Base-by-base conservation (phyloP, 257 asterid genomes). In the Thymus quinquecostatus region DNA sequence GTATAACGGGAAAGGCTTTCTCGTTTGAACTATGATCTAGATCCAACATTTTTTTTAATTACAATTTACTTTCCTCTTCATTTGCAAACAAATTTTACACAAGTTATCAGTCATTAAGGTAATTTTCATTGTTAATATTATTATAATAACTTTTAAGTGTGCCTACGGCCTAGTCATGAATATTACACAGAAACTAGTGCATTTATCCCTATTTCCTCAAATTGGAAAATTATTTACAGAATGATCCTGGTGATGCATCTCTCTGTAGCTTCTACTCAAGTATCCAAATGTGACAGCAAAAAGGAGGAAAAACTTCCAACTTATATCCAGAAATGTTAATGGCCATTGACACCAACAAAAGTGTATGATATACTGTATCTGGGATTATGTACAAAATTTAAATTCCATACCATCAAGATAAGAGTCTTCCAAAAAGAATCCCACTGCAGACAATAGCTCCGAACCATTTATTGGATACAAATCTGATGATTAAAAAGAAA, bases 391-490 rank as follows among this genome's bases (percentile, higher is more conserved):
- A 4, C 50, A 45, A 12, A 45, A 45, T 48, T 55, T 38, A 38
- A 47, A 7, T 58, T 59, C 33, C 44, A 56, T 80, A 66, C 82
- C 75, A 30, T 80, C 81, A 87, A 59, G 91, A 76, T 29, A 82
- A 64, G 68, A 89, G 75, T 71, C 81, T 82, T 68, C 97, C 95
- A 48, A 73, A 82, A 4, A 92, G 69, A 69, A 88, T 78, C 69
- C 94, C 96, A 14, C 91, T 55, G 82, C 86, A 87, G 77, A 92
- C 75, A 63, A 88, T 78, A 12, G 89, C 95, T 12, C 98, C 98
- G 81, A 90, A 92, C 95, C 92, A 88, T 82, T 87, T 88, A 66
- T 90, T 92, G 87, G 98, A 90, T 60, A 85, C 86, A 82, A 92
- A 92, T 68, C 97, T 92, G 75, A 44, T 66, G 21, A 61, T 29